phyloP scores from a whole-genome alignment of 192 early-diverging fungal species.

The Rhizoclosmatium globosum region DNA sequence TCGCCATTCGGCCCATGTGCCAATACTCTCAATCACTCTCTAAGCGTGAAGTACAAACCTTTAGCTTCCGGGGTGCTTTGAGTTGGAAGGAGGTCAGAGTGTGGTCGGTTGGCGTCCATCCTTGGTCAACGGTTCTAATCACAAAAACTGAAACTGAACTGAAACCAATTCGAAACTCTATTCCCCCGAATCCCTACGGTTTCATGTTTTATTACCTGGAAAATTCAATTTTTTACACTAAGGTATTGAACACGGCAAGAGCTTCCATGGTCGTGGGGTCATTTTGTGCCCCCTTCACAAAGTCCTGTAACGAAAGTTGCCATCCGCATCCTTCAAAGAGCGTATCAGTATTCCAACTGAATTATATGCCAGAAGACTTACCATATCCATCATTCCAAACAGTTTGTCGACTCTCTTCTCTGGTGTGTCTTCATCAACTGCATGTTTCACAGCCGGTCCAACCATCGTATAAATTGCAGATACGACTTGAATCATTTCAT shows the following conservation, averaged over 20 bases:
- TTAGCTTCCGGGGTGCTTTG: slow-evolving; percentile 10
- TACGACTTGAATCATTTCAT: slow-evolving; percentile 92
- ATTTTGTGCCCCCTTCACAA: slow-evolving; percentile 85
- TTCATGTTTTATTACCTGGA: background rate
- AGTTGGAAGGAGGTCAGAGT: slow-evolving; percentile 4
- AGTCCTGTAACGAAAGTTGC: slow-evolving; percentile 85
- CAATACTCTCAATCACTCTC: no score
- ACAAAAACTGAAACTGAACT: background rate
- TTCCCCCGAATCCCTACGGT: no score
- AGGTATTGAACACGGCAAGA: slow-evolving; percentile 84
- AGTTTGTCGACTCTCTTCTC: slow-evolving; percentile 90
- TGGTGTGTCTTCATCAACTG: slow-evolving; percentile 90
- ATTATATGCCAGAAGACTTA: slow-evolving; percentile 38
- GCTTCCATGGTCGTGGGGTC: slow-evolving; percentile 90
- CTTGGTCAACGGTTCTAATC: background rate
- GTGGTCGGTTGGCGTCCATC: slow-evolving; percentile 11
- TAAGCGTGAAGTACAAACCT: background rate
- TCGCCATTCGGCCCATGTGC: background rate
- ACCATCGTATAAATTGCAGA: slow-evolving; percentile 96
- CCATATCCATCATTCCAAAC: slow-evolving; percentile 86
- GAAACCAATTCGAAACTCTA: background rate
- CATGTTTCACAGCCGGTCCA: slow-evolving; percentile 88
- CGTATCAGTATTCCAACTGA: background rate
- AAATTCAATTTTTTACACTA: slow-evolving; percentile 62
- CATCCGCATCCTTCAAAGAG: slow-evolving; percentile 73